Conservation (phyloP, 768 basidiomycete genomes). For the Trametes coccinea region DNA sequence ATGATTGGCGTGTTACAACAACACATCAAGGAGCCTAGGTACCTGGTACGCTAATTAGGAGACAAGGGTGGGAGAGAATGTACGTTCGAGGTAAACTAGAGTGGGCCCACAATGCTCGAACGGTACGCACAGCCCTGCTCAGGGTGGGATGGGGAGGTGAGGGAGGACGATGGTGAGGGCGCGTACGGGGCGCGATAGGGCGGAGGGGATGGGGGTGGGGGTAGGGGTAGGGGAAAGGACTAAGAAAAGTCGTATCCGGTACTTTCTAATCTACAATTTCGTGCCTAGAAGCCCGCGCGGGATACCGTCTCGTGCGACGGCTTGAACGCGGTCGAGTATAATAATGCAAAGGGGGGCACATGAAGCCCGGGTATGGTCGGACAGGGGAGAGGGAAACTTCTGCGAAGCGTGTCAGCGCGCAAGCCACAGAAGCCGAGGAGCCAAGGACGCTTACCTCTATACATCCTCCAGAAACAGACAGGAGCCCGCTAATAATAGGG, state of each 20-base stretch:
- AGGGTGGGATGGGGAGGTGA: not conserved
- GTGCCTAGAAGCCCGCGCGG: constrained; percentile 11
- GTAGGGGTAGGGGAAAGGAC: not conserved
- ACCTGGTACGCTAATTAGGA: constrained; percentile 9
- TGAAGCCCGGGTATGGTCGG: constrained; percentile 17
- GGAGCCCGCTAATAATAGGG: not conserved
- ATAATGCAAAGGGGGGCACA: constrained; percentile 17
- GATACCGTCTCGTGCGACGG: not conserved
- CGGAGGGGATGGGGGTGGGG: not conserved
- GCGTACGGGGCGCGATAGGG: not conserved
- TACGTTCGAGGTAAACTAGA: not conserved
- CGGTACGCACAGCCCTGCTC: not conserved
- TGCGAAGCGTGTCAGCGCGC: not conserved
- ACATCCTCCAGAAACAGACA: constrained; percentile 12
- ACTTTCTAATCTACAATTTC: constrained; percentile 22
- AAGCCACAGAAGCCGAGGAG: not conserved
- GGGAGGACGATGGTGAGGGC: not conserved
- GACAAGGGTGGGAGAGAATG: not conserved
- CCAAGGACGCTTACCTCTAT: constrained; percentile 6
- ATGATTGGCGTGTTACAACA: constrained; percentile 16
- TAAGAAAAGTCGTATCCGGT: constrained; percentile 3
- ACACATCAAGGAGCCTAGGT: constrained; percentile 10
- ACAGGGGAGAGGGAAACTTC: constrained; percentile 8
- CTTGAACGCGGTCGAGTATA: constrained; percentile 8
- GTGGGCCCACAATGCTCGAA: not conserved